Evolutionary conservation across 306 rosid species (phyloP), one percentile per base, ranked within the genome.

Genomic region (Prosopis cineraria): DNA sequence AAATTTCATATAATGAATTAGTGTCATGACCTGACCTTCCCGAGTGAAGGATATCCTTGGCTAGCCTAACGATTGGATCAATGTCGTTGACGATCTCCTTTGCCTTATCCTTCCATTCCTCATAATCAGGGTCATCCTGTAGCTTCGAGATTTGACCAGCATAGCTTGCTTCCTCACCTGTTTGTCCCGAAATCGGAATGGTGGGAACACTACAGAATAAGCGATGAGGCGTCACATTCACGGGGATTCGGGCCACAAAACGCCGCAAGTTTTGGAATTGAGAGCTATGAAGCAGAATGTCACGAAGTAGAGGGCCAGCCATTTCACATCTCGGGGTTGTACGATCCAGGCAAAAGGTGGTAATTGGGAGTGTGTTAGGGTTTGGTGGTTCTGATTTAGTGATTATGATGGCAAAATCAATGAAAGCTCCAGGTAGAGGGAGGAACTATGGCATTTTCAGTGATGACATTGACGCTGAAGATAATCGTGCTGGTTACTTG

Each of bases 31-130:
- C 67, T 12, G 24, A 89, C 93, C 84, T 84, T 66, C 56, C 34
- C 0, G 97, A 91, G 79, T 90, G 97, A 40, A 95, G 89, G 73
- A 95, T 95, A 7, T 83, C 90, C 79, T 88, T 94, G 24, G 93
- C 71, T 24, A 92, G 87, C 80, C 72, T 53, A 64, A 82, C 9
- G 25, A 89, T 68, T 14, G 98, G 97, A 55, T 84, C 88, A 74
- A 94, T 85, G 58, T 95, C 98, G 1, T 36, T 58, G 39, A 89
- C 84, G 74, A 95, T 92, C 81, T 87, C 91, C 1, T 81, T 65
- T 75, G 89, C 92, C 71, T 82, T 86, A 40, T 90, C 78, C 75
- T 86, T 91, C 98, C 97, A 95, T 69, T 81, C 87, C 9, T 89
- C 85, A 74, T 75, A 90, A 24, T 86, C 89, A 0, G 90, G 77